Conservation (phyloP, 179 eudicot genomes). For the Silene noctiflora region DNA sequence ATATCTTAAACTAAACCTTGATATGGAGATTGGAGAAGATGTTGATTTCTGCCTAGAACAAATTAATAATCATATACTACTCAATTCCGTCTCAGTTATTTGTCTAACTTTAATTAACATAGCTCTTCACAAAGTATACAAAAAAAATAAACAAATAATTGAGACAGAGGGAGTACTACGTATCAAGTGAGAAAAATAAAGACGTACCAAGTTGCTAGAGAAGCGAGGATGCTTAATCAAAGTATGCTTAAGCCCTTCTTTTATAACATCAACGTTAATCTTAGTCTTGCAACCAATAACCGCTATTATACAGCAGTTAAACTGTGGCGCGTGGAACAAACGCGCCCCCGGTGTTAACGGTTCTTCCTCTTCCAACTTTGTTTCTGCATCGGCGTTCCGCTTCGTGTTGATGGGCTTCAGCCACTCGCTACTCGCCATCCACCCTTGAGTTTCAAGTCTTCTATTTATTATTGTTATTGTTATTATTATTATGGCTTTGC, state of each 20-base stretch:
- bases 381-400: not conserved
- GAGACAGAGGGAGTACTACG: too few species aligned
- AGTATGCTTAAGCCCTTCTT: constrained; percentile 24
- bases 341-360: constrained; percentile 44
- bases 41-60: too few species aligned
- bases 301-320: constrained; percentile 36
- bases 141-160: too few species aligned
- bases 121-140: too few species aligned
- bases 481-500: too few species aligned
- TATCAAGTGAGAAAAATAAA: too few species aligned
- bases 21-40: too few species aligned
- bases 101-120: too few species aligned
- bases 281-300: constrained; percentile 30
- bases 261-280: constrained; percentile 28
- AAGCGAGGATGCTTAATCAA: constrained; percentile 44
- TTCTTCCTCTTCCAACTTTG: constrained; percentile 21
- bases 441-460: not conserved
- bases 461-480: too few species aligned
- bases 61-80: too few species aligned
- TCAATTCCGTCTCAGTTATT: too few species aligned
- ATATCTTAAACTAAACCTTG: too few species aligned
- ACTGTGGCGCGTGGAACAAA: constrained; percentile 33
- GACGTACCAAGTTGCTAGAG: constrained; percentile 36
- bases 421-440: constrained; percentile 5
- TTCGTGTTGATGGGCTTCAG: constrained; percentile 27